phyloP scores from a whole-genome alignment of 257 asterid genomes.

The Apocynum venetum region DNA sequence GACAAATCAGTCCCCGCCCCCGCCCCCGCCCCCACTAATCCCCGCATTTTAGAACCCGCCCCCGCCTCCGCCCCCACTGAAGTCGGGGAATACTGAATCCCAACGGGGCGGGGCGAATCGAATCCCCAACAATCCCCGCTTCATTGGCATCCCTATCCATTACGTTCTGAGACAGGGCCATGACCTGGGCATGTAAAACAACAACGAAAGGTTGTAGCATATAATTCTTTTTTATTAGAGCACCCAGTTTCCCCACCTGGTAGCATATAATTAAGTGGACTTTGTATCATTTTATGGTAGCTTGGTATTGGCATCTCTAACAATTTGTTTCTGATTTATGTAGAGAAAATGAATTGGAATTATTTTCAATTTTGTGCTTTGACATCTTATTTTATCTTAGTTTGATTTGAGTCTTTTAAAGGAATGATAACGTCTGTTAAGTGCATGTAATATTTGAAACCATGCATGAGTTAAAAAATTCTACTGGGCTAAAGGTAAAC shows the following conservation, averaged over 20 bases:
- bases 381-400: neutral
- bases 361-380: neutral
- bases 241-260: too few species aligned
- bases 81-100: too few species aligned
- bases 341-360: neutral
- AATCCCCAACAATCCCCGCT: too few species aligned
- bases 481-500: neutral
- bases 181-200: slow-evolving; percentile 1
- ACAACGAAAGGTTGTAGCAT: neutral
- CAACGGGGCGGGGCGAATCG: too few species aligned
- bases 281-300: neutral
- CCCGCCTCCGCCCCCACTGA: too few species aligned
- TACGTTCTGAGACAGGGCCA: neutral
- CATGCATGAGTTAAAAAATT: neutral
- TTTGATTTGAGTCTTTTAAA: neutral
- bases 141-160: too few species aligned
- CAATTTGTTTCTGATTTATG: neutral
- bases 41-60: too few species aligned
- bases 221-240: too few species aligned
- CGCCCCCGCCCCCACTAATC: too few species aligned
- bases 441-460: neutral
- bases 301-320: neutral
- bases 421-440: neutral
- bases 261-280: neutral
- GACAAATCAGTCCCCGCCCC: too few species aligned